Evolutionary conservation across 441 rosid genomes (phyloP).

Genomic region (Erodium chrysanthum): DNA sequence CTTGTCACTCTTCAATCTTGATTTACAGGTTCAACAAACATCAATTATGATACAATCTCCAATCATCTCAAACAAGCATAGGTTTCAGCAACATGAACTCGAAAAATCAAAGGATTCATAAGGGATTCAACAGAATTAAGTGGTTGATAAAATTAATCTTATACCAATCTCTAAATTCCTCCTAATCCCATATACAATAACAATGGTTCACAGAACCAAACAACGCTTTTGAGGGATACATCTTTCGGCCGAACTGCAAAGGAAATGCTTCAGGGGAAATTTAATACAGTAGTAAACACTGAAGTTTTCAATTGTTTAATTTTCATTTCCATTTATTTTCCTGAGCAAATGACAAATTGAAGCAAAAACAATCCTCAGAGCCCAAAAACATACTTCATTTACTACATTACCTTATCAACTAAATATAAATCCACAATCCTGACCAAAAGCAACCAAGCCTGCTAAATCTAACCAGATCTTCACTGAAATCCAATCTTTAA

Average conservation of each 20-base stretch:
- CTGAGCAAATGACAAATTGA: neutral
- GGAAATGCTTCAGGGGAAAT: neutral
- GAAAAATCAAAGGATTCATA: slow-evolving; percentile 5
- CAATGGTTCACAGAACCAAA: slow-evolving; percentile 8
- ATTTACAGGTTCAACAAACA: slow-evolving; percentile 27
- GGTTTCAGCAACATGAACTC: slow-evolving; percentile 5
- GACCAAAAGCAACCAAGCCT: slow-evolving; percentile 13
- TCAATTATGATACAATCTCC: slow-evolving; percentile 12
- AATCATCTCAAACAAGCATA: slow-evolving; percentile 7
- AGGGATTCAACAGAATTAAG: neutral
- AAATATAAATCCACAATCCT: slow-evolving; percentile 1
- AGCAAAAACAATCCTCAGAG: neutral
- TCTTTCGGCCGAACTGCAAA: neutral
- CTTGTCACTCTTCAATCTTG: slow-evolving; percentile 27
- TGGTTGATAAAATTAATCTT: slow-evolving; percentile 3
- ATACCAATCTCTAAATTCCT: slow-evolving; percentile 15
- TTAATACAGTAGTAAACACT: neutral
- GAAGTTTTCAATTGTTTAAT: neutral
- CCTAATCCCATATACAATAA: slow-evolving; percentile 12
- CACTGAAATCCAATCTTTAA: slow-evolving; percentile 6
- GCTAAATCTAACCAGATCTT: slow-evolving; percentile 33
- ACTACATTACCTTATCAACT: slow-evolving; percentile 15
- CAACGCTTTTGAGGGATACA: neutral
- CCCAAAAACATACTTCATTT: slow-evolving; percentile 7
- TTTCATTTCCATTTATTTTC: neutral